Conservation (phyloP, 805 yeast species). For the Wickerhamomyces alni region DNA sequence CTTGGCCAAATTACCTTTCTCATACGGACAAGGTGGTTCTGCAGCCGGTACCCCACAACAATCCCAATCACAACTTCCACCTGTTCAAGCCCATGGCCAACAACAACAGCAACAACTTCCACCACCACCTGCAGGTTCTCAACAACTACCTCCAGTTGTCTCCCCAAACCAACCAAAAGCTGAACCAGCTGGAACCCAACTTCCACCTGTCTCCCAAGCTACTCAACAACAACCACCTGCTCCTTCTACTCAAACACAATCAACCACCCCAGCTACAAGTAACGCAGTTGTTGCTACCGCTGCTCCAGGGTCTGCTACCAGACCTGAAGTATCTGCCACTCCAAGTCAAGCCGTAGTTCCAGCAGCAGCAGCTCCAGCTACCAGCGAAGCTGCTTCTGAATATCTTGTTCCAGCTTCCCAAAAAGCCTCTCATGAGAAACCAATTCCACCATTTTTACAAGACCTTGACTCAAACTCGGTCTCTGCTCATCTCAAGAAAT, state of each 20-base stretch:
- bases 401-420: slow-evolving; percentile 33
- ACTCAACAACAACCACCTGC: slow-evolving; percentile 18
- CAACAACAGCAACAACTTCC: slow-evolving; percentile 17
- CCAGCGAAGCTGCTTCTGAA: slow-evolving; percentile 21
- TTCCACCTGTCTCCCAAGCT: slow-evolving; percentile 12
- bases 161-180: slow-evolving; percentile 29
- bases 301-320: slow-evolving; percentile 9
- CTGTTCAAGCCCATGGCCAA: slow-evolving; percentile 25
- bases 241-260: slow-evolving; percentile 13
- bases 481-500: slow-evolving; percentile 72
- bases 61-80: slow-evolving; percentile 28
- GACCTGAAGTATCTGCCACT: slow-evolving; percentile 9
- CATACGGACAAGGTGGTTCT: slow-evolving; percentile 13
- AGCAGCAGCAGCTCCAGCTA: slow-evolving; percentile 15
- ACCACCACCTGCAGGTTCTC: slow-evolving; percentile 20
- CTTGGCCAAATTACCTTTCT: slow-evolving; percentile 19
- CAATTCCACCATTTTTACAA: slow-evolving; percentile 72
- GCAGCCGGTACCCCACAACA: slow-evolving; percentile 25
- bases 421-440: slow-evolving; percentile 52
- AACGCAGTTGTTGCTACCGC: slow-evolving; percentile 8
- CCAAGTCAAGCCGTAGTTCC: slow-evolving; percentile 13
- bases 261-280: slow-evolving; percentile 3
- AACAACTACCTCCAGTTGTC: slow-evolving; percentile 21
- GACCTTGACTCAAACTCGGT: slow-evolving; percentile 78
- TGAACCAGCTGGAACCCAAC: slow-evolving; percentile 15